phyloP scores from a whole-genome alignment of 257 asterid genomes.

The Handroanthus guayacan region DNA sequence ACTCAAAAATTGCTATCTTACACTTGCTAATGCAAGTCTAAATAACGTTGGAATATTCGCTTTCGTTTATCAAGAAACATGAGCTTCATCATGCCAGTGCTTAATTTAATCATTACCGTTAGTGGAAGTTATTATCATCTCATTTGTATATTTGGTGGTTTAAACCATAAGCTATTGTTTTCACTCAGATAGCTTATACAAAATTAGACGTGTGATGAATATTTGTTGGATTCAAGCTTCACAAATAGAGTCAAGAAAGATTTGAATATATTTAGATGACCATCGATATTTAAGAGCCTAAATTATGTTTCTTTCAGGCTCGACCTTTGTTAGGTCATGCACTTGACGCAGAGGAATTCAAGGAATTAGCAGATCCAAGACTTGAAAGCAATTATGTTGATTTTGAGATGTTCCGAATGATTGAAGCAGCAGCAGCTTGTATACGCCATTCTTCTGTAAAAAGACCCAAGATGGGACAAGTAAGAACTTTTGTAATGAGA shows the following conservation, averaged over 20 bases:
- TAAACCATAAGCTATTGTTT: neutral
- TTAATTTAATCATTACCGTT: neutral
- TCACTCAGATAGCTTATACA: neutral
- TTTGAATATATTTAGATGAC: neutral
- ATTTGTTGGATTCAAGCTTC: neutral
- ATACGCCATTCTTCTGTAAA: constrained; percentile 86
- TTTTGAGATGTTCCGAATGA: constrained; percentile 69
- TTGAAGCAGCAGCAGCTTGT: constrained; percentile 96
- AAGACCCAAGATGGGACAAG: constrained; percentile 97
- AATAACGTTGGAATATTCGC: neutral
- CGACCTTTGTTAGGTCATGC: constrained; percentile 85
- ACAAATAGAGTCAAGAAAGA: no score
- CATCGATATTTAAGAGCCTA: neutral
- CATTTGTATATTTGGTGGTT: neutral
- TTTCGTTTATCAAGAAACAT: neutral
- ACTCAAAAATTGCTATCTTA: neutral
- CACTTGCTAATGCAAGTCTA: neutral
- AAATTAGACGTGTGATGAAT: neutral
- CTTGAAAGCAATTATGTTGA: constrained; percentile 63
- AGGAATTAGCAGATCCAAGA: constrained; percentile 74
- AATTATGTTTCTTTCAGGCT: constrained; percentile 60
- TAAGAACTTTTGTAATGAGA: constrained; percentile 28
- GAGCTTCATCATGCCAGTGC: no score
- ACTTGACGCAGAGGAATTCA: constrained; percentile 64
- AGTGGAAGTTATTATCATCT: neutral